A percentile compares a stretch with the other conserved stretches of the same genome.
Evolutionary conservation across 805 yeast species (phyloP).

Genomic region (Gaillardinia entomophila): DNA sequence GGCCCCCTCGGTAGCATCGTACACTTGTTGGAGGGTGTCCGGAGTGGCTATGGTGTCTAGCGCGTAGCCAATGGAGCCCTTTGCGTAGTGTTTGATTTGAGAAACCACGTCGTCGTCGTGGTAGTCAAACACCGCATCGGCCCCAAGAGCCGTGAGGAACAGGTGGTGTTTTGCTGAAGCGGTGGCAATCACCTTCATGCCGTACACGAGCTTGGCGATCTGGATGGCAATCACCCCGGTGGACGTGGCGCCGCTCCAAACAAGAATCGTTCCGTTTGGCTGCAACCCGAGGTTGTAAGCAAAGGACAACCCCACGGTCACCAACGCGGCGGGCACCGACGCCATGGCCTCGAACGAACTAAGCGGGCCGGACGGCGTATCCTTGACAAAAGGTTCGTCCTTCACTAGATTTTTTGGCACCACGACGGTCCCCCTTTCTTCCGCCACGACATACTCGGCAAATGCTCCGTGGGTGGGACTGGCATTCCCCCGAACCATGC

Average conservation of each 20-base stretch:
- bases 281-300: conserved; percentile 24
- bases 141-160: conserved; percentile 41
- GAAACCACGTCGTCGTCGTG: conserved; percentile 40
- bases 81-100: conserved; percentile 30
- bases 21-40: conserved; percentile 18
- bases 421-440: conserved; percentile 30
- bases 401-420: conserved; percentile 10
- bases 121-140: conserved; percentile 47
- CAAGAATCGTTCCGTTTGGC: conserved; percentile 26
- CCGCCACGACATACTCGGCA: conserved; percentile 45
- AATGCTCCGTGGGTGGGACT: conserved; percentile 51
- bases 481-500: conserved; percentile 50
- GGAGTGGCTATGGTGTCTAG: conserved; percentile 22
- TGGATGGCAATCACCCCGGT: conserved; percentile 57
- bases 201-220: conserved; percentile 38
- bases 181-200: conserved; percentile 29
- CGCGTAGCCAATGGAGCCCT: conserved; percentile 22
- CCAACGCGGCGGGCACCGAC: conserved; percentile 46
- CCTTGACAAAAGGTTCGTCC: conserved; percentile 11
- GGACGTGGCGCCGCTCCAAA: conserved; percentile 69
- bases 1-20: conserved; percentile 25
- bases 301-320: conserved; percentile 42
- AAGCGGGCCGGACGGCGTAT: conserved; percentile 30
- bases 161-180: conserved; percentile 45
- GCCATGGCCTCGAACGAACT: conserved; percentile 64